phyloP scores from a whole-genome alignment of 768 basidiomycete genomes.

The Hortiboletus campestris region DNA sequence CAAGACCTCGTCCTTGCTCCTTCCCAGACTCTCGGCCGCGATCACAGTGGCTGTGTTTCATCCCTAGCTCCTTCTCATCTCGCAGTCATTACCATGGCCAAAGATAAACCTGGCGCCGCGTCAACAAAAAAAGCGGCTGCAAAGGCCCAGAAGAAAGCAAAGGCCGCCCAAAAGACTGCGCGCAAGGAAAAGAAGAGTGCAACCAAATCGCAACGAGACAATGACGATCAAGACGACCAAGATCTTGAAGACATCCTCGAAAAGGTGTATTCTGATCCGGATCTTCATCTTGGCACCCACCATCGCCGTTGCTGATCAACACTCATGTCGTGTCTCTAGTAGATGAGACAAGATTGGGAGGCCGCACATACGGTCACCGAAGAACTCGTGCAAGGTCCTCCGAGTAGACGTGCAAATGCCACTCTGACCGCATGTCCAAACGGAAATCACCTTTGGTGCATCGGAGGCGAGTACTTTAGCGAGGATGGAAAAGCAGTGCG shows the following conservation, averaged over 20 bases:
- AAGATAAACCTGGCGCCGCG: slow-evolving; percentile 10
- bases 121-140: slow-evolving; percentile 42
- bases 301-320: background rate
- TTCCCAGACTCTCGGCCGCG: no score
- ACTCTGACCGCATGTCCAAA: slow-evolving; percentile 77
- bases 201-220: slow-evolving; percentile 38
- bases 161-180: slow-evolving; percentile 64
- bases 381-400: slow-evolving; percentile 80
- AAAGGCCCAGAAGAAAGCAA: slow-evolving; percentile 67
- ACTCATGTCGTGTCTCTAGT: slow-evolving; percentile 32
- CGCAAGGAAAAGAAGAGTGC: slow-evolving; percentile 67
- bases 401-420: slow-evolving; percentile 79
- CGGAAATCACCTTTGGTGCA: slow-evolving; percentile 79
- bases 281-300: background rate
- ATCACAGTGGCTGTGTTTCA: slow-evolving; percentile 2
- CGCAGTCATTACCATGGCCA: slow-evolving; percentile 18
- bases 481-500: slow-evolving; percentile 79
- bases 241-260: slow-evolving; percentile 86
- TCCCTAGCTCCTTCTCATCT: background rate
- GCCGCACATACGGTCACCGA: slow-evolving; percentile 79
- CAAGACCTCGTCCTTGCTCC: no score
- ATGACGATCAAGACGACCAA: slow-evolving; percentile 64
- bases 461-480: slow-evolving; percentile 85
- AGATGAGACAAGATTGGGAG: slow-evolving; percentile 85
- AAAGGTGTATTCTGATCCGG: slow-evolving; percentile 44